A percentile compares a stretch with the other conserved stretches of the same genome.
phyloP scores from a whole-genome alignment of 2,329 filamentous ascomycete species.

The Chlorencoelia australis region DNA sequence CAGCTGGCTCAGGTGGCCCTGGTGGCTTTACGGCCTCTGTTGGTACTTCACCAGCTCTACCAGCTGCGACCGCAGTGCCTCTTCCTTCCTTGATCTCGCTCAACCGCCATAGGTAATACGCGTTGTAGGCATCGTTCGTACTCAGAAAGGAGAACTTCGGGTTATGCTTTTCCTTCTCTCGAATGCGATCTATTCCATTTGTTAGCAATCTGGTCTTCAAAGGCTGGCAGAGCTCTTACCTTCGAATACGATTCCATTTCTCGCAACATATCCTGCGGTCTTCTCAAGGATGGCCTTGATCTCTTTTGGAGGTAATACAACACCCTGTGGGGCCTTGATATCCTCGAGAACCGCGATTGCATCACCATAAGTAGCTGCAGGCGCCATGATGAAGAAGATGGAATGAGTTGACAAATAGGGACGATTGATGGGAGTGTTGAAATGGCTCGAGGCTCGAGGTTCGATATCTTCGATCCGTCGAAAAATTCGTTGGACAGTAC shows the following conservation, averaged over 20 bases:
- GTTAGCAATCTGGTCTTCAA: too few species aligned
- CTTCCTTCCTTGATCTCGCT: slow-evolving; percentile 76
- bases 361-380: slow-evolving; percentile 38
- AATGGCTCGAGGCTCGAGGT: too few species aligned
- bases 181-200: slow-evolving; percentile 61
- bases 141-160: slow-evolving; percentile 88
- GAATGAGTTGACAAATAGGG: too few species aligned
- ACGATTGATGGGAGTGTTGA: too few species aligned
- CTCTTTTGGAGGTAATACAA: slow-evolving; percentile 76
- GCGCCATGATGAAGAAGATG: slow-evolving; percentile 25
- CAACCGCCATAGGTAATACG: slow-evolving; percentile 86
- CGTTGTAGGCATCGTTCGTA: slow-evolving; percentile 69
- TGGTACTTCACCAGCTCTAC: slow-evolving; percentile 54
- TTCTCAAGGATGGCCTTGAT: slow-evolving; percentile 84
- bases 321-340: slow-evolving; percentile 68
- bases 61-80: slow-evolving; percentile 68
- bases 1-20: slow-evolving; percentile 74
- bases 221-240: slow-evolving; percentile 27
- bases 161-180: slow-evolving; percentile 73
- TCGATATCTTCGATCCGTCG: too few species aligned
- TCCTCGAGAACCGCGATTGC: slow-evolving; percentile 47
- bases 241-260: slow-evolving; percentile 53
- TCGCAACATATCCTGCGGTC: slow-evolving; percentile 81
- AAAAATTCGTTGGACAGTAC: too few species aligned
- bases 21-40: slow-evolving; percentile 56